A percentile compares a stretch with the other conserved stretches of the same genome.
Evolutionary conservation across 371 early-diverging fungal species (phyloP).

Genomic region (Circinella umbellata): DNA sequence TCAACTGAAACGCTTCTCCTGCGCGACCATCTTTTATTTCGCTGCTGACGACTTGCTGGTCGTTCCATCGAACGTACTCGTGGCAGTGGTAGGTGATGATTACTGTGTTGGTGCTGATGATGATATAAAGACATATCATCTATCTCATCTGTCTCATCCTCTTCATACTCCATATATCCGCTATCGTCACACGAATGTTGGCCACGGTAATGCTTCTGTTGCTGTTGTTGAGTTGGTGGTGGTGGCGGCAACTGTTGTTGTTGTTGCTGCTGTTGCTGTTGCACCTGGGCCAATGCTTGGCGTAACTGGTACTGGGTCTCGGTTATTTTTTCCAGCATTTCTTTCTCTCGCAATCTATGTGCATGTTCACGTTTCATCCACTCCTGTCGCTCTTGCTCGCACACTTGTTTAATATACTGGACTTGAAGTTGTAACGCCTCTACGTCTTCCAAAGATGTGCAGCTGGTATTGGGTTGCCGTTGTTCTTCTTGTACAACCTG

Average conservation of each 20-base stretch:
- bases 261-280: conserved; percentile 4
- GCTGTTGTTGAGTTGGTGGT: not conserved
- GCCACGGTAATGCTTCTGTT: not conserved
- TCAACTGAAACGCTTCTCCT: conserved; percentile 1
- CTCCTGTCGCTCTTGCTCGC: conserved; percentile 21
- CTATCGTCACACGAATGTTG: conserved; percentile 11
- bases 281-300: conserved; percentile 18
- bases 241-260: not conserved
- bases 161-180: conserved; percentile 8
- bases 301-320: conserved; percentile 25
- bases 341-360: conserved; percentile 18
- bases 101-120: not conserved
- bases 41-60: not conserved
- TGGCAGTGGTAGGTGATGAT: not conserved
- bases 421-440: conserved; percentile 25
- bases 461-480: conserved; percentile 3
- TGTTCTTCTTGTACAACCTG: conserved; percentile 4
- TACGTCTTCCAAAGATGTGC: conserved; percentile 8
- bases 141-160: not conserved
- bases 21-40: not conserved
- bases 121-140: not conserved
- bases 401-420: conserved; percentile 21
- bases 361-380: conserved; percentile 26
- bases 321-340: conserved; percentile 29
- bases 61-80: not conserved